Evolutionary conservation across 768 basidiomycete genomes (phyloP).

Genomic region (Rhizopogon sp.): DNA sequence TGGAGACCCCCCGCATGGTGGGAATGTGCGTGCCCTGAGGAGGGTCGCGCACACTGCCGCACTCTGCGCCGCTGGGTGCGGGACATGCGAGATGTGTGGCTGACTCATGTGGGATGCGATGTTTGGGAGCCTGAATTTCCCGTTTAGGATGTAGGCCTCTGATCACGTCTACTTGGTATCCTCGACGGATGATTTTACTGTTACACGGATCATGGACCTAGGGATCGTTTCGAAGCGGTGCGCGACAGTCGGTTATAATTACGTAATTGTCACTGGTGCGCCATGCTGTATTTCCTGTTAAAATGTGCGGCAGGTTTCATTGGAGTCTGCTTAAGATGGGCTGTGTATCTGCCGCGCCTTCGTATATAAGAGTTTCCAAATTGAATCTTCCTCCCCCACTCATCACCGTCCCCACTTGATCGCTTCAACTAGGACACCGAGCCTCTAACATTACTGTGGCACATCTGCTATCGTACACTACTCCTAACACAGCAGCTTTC

Average conservation of each 20-base stretch:
- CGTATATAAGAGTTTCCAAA: too few relatives aligned
- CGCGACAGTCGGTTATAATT: background rate
- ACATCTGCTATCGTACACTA: background rate
- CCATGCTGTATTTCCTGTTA: background rate
- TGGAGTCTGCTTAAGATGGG: background rate
- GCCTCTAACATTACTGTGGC: background rate
- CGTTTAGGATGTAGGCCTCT: background rate
- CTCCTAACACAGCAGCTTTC: background rate
- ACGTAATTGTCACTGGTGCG: background rate
- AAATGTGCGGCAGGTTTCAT: background rate
- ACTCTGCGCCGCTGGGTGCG: slow-evolving; percentile 31
- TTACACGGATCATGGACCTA: background rate
- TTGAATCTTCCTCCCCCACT: too few relatives aligned
- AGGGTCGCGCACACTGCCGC: slow-evolving; percentile 19
- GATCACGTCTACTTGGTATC: background rate
- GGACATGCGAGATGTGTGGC: slow-evolving; percentile 42
- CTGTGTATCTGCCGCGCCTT: background rate
- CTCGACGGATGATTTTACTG: background rate
- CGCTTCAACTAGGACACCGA: background rate
- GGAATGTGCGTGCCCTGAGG: slow-evolving; percentile 24
- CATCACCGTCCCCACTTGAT: too few relatives aligned
- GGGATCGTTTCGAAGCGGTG: too few relatives aligned
- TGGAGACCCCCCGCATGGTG: slow-evolving; percentile 31
- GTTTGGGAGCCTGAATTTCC: slow-evolving; percentile 30
- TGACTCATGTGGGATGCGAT: slow-evolving; percentile 41